Evolutionary conservation across 768 basidiomycete species (phyloP).

Genomic region (Austroboletus eburneus): DNA sequence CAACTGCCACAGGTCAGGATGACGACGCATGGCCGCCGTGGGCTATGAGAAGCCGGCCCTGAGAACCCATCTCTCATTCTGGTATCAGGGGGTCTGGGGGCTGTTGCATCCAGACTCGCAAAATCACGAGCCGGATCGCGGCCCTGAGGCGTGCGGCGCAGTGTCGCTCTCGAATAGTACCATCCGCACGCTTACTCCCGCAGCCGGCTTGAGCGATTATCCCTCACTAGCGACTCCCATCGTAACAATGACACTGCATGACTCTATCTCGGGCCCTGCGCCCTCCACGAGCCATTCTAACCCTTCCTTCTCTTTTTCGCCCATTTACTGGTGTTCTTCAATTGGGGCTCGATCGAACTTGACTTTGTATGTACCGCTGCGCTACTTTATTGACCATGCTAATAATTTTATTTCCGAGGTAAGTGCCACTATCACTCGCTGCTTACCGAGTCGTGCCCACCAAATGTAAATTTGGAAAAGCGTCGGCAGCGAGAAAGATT

Average conservation of each 20-base stretch:
- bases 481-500: constrained; percentile 7
- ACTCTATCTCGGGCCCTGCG: neutral
- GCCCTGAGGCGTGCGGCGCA: constrained; percentile 4
- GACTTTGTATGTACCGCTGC: neutral
- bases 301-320: too few relatives aligned
- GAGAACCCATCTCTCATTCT: constrained; percentile 2
- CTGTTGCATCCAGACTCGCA: constrained; percentile 1
- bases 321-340: too few relatives aligned
- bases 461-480: neutral
- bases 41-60: constrained; percentile 5
- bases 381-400: neutral
- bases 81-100: neutral
- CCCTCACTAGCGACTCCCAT: too few relatives aligned
- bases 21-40: constrained; percentile 7
- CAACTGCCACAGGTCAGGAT: neutral
- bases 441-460: neutral
- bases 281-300: neutral
- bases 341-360: constrained; percentile 5
- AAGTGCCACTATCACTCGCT: neutral
- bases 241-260: too few relatives aligned
- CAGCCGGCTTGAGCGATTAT: neutral
- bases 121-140: constrained; percentile 14
- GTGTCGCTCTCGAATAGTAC: neutral
- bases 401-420: constrained; percentile 1
- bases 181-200: neutral